A percentile compares a stretch with the other conserved stretches of the same genome.
Conservation (phyloP, 306 rosid genomes). For the Aeschynomene evenia region DNA sequence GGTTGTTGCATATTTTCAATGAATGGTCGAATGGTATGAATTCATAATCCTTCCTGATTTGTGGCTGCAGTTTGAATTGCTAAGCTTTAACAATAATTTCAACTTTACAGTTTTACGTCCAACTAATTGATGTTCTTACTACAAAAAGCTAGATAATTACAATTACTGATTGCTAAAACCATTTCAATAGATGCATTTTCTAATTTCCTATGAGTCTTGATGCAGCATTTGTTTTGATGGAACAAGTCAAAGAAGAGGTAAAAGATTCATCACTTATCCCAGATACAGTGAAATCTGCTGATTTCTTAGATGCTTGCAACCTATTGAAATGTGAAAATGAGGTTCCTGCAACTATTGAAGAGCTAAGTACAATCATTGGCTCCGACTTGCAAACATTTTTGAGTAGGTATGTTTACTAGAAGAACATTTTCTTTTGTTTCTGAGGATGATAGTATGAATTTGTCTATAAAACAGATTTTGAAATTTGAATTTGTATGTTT, state of each 20-base stretch:
- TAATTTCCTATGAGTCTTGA: not conserved
- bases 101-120: not conserved
- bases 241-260: slow-evolving; percentile 47
- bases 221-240: slow-evolving; percentile 68
- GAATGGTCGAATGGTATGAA: not conserved
- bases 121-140: not conserved
- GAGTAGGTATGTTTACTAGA: slow-evolving; percentile 20
- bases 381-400: slow-evolving; percentile 25
- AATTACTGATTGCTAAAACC: not conserved
- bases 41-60: too few species aligned
- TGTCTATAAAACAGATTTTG: not conserved
- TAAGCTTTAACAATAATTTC: not conserved
- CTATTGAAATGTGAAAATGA: slow-evolving; percentile 44
- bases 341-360: slow-evolving; percentile 44
- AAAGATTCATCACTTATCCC: slow-evolving; percentile 40
- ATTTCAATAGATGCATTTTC: slow-evolving; percentile 15
- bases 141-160: not conserved
- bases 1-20: not conserved
- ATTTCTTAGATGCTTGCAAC: slow-evolving; percentile 49
- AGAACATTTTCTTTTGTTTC: not conserved
- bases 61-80: not conserved
- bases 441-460: not conserved
- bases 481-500: not conserved
- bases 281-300: slow-evolving; percentile 30
- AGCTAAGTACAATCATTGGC: slow-evolving; percentile 48